Percentiles rank a stretch among this genome's conserved stretches.
Conservation (phyloP, 768 basidiomycete species). For the Russula ochroleuca region DNA sequence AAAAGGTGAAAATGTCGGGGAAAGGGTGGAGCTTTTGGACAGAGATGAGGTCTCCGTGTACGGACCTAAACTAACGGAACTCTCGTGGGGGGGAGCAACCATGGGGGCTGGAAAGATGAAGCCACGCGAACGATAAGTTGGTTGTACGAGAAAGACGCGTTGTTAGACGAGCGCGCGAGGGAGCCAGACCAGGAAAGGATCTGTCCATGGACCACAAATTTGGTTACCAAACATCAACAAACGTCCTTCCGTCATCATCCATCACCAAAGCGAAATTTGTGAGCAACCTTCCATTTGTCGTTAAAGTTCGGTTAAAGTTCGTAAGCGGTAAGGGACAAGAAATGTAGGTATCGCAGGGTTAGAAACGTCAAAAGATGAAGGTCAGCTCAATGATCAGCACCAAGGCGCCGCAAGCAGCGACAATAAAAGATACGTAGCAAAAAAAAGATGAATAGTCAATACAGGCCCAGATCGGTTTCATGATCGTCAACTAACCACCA, state of each 20-base stretch:
- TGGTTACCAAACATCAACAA: slow-evolving; percentile 23
- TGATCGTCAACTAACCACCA: slow-evolving; percentile 19
- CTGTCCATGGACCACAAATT: background rate
- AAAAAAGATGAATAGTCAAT: slow-evolving; percentile 20
- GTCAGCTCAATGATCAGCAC: slow-evolving; percentile 15
- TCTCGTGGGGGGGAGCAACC: slow-evolving; percentile 22
- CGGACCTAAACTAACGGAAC: background rate
- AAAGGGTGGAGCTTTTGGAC: slow-evolving; percentile 16
- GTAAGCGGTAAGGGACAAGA: slow-evolving; percentile 16
- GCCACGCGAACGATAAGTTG: slow-evolving; percentile 13
- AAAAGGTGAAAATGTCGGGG: slow-evolving; percentile 45
- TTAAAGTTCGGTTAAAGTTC: slow-evolving; percentile 26
- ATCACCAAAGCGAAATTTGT: background rate
- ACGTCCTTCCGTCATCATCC: background rate
- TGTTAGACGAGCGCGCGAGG: background rate
- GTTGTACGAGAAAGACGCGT: slow-evolving; percentile 10
- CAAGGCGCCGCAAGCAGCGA: slow-evolving; percentile 21
- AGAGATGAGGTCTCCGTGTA: slow-evolving; percentile 6
- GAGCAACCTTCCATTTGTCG: slow-evolving; percentile 27
- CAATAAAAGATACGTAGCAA: slow-evolving; percentile 25
- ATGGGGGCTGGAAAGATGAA: slow-evolving; percentile 6
- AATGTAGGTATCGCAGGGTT: slow-evolving; percentile 20
- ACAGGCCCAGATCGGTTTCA: slow-evolving; percentile 25
- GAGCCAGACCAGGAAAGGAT: background rate
- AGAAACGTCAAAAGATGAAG: slow-evolving; percentile 18